These are phyloP conservation scores for Globisporangium barbulae DNA, from an alignment of 352 stramenopile genomes.

Conservation along the genomic window DNA sequence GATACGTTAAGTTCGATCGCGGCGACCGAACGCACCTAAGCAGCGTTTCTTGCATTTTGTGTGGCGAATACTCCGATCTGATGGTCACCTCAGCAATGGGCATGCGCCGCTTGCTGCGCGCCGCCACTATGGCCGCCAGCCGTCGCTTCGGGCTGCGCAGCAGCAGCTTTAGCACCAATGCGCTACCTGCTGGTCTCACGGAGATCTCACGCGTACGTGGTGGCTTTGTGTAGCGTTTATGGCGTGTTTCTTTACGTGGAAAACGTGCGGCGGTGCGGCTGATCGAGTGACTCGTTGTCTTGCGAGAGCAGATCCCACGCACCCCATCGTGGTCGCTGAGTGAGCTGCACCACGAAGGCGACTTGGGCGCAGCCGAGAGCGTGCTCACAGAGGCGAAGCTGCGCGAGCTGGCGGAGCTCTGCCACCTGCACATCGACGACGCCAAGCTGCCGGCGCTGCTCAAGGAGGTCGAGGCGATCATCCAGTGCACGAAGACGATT, in stretches of 20 bases:
- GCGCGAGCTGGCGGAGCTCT: conserved; percentile 75
- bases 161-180: neutral
- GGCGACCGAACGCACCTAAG: neutral
- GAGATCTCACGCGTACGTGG: conserved; percentile 52
- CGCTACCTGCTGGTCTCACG: conserved; percentile 45
- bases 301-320: conserved; percentile 38
- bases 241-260: neutral
- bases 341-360: conserved; percentile 69
- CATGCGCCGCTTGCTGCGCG: conserved; percentile 5
- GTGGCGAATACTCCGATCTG: conserved; percentile 8
- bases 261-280: neutral
- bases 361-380: conserved; percentile 30
- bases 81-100: conserved; percentile 7
- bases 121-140: neutral
- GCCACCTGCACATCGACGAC: conserved; percentile 76
- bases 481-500: conserved; percentile 86
- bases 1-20: neutral
- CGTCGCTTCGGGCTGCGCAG: neutral
- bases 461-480: conserved; percentile 83
- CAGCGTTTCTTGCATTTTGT: neutral
- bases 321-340: conserved; percentile 79
- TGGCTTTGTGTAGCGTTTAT: neutral
- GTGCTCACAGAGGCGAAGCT: conserved; percentile 74
- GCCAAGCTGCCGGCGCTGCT: conserved; percentile 66
- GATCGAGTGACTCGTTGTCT: neutral